Conservation (phyloP, 805 yeast species). For the Peterozyma toletana region DNA sequence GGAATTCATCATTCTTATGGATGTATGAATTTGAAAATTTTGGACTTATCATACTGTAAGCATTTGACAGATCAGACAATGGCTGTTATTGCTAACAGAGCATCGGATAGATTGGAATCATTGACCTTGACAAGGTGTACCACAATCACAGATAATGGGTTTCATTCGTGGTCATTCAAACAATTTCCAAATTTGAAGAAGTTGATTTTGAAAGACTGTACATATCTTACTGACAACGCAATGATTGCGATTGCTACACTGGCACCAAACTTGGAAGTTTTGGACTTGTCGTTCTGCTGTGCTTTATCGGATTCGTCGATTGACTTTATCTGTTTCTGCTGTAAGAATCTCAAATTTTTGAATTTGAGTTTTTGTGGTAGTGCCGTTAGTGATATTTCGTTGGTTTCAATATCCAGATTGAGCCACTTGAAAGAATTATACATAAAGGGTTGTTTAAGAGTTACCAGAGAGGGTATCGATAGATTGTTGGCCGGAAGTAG, state of each 20-base stretch:
- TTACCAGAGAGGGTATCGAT: conserved; percentile 73
- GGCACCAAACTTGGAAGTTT: conserved; percentile 46
- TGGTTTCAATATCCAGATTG: conserved; percentile 54
- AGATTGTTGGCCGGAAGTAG: conserved; percentile 51
- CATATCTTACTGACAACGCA: conserved; percentile 61
- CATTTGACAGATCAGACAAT: conserved; percentile 64
- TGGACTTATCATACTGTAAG: conserved; percentile 69
- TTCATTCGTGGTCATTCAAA: conserved; percentile 53
- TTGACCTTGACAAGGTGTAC: conserved; percentile 71
- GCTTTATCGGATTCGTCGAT: conserved; percentile 63
- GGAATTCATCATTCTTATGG: conserved; percentile 29
- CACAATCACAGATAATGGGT: conserved; percentile 70
- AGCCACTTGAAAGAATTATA: conserved; percentile 38
- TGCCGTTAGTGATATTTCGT: conserved; percentile 68
- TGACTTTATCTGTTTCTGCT: conserved; percentile 61
- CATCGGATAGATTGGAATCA: conserved; percentile 44
- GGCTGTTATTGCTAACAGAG: conserved; percentile 53
- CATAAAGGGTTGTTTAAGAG: conserved; percentile 67
- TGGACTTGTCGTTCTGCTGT: conserved; percentile 71
- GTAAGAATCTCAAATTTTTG: conserved; percentile 43
- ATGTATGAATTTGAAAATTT: conserved; percentile 45
- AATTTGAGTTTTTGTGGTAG: conserved; percentile 72
- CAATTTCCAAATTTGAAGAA: conserved; percentile 46
- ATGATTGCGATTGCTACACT: conserved; percentile 55
- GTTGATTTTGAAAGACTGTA: conserved; percentile 62